These are phyloP conservation scores for Aspergillus glaucus DNA, from an alignment of 2,329 filamentous ascomycete genomes.

Conservation along the genomic window DNA sequence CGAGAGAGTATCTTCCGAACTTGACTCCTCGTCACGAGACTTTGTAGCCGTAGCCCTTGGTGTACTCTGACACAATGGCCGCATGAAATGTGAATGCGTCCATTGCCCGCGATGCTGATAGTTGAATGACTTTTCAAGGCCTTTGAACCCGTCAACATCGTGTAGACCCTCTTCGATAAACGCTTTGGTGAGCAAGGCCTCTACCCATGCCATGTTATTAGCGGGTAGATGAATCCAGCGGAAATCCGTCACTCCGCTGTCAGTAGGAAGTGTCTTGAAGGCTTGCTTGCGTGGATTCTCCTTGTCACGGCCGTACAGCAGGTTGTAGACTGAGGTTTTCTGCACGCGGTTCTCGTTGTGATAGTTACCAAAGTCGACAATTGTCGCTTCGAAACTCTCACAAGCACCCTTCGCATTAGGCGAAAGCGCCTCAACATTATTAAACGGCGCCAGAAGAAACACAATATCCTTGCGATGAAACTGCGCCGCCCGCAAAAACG, in stretches of 20 bases:
- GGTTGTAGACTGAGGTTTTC: conserved; percentile 46
- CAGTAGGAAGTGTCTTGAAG: conserved; percentile 42
- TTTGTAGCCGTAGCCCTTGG: conserved; percentile 23
- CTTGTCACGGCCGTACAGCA: conserved; percentile 47
- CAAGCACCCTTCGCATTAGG: conserved; percentile 41
- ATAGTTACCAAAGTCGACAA: conserved; percentile 48
- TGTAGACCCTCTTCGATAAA: conserved; percentile 58
- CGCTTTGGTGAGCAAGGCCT: conserved; percentile 57
- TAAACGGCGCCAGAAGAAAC: conserved; percentile 29
- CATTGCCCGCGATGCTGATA: conserved; percentile 56
- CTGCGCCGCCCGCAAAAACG: conserved; percentile 36
- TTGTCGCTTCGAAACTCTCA: conserved; percentile 46
- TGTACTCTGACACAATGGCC: conserved; percentile 52
- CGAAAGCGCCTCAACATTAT: conserved; percentile 30
- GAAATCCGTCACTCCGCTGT: conserved; percentile 44
- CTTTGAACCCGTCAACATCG: conserved; percentile 60
- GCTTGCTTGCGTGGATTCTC: conserved; percentile 41
- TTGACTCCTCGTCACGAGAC: conserved; percentile 21
- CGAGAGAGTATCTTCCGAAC: conserved; percentile 15
- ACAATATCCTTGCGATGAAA: conserved; percentile 34
- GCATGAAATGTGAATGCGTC: conserved; percentile 58
- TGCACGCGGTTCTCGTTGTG: conserved; percentile 41
- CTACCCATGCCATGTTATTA: conserved; percentile 55
- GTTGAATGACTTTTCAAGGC: conserved; percentile 55
- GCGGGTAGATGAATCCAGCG: conserved; percentile 51